Base-by-base conservation (phyloP, 2,329 filamentous ascomycete species). In the Dothideomycetes sp. region DNA sequence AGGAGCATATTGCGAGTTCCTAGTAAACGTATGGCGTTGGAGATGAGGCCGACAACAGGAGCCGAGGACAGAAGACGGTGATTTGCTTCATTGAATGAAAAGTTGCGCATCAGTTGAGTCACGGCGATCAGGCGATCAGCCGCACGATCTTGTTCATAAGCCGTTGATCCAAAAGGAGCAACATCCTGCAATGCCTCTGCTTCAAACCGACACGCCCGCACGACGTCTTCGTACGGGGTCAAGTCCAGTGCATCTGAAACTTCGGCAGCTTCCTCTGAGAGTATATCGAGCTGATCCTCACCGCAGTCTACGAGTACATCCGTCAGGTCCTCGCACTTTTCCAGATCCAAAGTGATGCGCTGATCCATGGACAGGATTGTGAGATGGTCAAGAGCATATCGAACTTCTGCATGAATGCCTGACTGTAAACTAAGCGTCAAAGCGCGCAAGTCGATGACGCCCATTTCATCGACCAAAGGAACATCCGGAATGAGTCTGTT, bases 221-320 rank as follows among this genome's bases (percentile, higher is more conserved):
- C 66, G 2, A 94, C 74, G 45, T 95, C 88, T 58, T 96, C 91
- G 55, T 96, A 96, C 0, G 85, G 74, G 3, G 75, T 77, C 27
- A 98, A 68, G 46, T 85, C 75, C 48, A 95, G 81, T 44, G 84
- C 84, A 55, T 95, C 86, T 0, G 85, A 91, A 1, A 94, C 79
- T 53, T 94, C 86, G 4, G 78, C 77, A 1, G 86, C 81, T 55
- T 89, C 79, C 47, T 94, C 85, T 1, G 80, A 81, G n/a, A 98
- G 70, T 9, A 84, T 58, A 30, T 94, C 86, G 17, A 89, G 67
- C 56, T 95, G 86, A 10, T 88, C 82, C 58, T 95, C 87, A 1
- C 85, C 91, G 55, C 85, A 94, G 49, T 96, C 91, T 24, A 95
- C 68, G 37, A 98, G 63, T 1, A 83, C 81, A 44, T 96, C 91